A percentile compares a stretch with the other conserved stretches of the same genome.
Evolutionary conservation across 2,329 filamentous ascomycete genomes (phyloP).

Genomic region (Ceratocystiopsis sp.): DNA sequence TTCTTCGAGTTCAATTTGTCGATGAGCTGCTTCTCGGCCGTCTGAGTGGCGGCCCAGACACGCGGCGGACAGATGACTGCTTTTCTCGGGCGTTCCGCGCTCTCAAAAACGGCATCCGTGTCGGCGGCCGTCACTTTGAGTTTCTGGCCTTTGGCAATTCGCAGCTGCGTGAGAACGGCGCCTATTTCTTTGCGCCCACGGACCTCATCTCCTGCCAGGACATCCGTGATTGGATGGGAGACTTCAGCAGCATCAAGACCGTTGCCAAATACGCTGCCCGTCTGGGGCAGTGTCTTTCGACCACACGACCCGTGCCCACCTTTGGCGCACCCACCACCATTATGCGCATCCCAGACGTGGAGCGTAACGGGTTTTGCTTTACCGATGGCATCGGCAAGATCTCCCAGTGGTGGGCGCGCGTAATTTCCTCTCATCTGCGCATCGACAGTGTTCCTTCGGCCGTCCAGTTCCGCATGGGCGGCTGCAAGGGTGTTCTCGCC

Average conservation of each 20-base stretch:
- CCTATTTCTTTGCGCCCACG: constrained; percentile 76
- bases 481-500: constrained; percentile 77
- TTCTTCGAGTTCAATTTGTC: constrained; percentile 76
- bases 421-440: constrained; percentile 55
- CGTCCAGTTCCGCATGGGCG: constrained; percentile 82
- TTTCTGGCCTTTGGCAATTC: constrained; percentile 94
- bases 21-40: constrained; percentile 54
- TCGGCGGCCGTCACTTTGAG: constrained; percentile 68
- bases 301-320: constrained; percentile 57
- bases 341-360: constrained; percentile 50
- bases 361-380: constrained; percentile 53
- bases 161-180: constrained; percentile 79
- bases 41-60: constrained; percentile 37
- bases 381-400: constrained; percentile 90
- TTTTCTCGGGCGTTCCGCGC: constrained; percentile 58
- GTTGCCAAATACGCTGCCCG: constrained; percentile 84
- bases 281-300: constrained; percentile 90
- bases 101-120: constrained; percentile 59
- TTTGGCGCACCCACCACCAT: constrained; percentile 40
- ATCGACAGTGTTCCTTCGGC: constrained; percentile 54
- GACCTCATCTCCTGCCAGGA: constrained; percentile 49
- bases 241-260: constrained; percentile 62
- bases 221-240: constrained; percentile 76
- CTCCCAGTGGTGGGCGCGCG: constrained; percentile 56
- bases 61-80: constrained; percentile 45